Evolutionary conservation across 1,139 yeast genomes (phyloP).

Genomic region (Lipomyces yarrowii): DNA sequence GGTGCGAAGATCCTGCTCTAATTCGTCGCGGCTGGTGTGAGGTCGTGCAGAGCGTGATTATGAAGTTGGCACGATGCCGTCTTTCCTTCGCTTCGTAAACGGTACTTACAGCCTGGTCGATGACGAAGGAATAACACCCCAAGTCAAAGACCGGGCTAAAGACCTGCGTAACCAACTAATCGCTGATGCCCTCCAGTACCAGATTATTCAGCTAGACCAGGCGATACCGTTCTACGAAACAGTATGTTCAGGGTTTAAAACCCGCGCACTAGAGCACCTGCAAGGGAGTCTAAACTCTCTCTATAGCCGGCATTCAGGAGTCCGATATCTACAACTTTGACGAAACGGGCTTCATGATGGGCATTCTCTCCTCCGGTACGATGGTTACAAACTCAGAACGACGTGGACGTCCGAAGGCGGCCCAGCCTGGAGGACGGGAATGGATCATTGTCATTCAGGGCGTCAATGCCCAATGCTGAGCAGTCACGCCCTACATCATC

Average conservation of each 20-base stretch:
- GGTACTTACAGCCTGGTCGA: background rate
- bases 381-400: background rate
- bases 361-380: background rate
- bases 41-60: background rate
- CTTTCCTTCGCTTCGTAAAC: background rate
- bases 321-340: background rate
- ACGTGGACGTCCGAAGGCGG: background rate
- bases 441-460: background rate
- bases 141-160: background rate
- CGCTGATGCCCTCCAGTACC: background rate
- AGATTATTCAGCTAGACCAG: background rate
- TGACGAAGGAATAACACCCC: background rate
- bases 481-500: background rate
- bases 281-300: background rate
- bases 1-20: background rate
- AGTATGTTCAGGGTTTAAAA: background rate
- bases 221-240: background rate
- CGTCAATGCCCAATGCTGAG: background rate
- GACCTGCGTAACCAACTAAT: background rate
- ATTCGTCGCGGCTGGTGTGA: background rate
- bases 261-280: background rate
- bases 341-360: background rate
- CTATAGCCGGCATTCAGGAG: background rate
- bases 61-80: background rate
- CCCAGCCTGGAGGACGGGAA: background rate